Evolutionary conservation across 2,329 filamentous ascomycete species (phyloP).

Genomic region (Claviceps monticola): DNA sequence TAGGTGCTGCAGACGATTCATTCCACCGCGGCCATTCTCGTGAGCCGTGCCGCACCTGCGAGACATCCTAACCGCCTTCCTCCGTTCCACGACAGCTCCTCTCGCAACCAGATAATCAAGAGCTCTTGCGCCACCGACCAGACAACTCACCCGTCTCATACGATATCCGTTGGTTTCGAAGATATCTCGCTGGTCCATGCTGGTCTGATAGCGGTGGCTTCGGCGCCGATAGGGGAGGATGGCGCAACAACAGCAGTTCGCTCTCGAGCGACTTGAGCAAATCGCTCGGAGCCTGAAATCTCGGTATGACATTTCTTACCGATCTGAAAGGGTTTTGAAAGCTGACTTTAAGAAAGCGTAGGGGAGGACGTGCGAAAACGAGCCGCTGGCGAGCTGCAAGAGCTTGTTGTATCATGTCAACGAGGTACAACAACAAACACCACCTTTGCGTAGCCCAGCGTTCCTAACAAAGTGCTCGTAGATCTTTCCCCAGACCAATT

Average conservation of each 20-base stretch:
- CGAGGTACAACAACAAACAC: constrained; percentile 28
- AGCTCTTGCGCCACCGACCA: background rate
- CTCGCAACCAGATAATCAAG: background rate
- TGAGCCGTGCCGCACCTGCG: constrained; percentile 1
- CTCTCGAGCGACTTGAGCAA: constrained; percentile 40
- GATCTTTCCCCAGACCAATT: constrained; percentile 77
- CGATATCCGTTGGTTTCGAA: background rate
- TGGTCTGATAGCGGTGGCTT: constrained; percentile 10
- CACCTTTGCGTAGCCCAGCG: background rate
- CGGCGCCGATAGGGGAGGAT: constrained; percentile 19
- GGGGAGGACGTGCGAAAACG: constrained; percentile 38
- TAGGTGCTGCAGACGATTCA: background rate
- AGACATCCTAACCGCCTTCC: constrained; percentile 4
- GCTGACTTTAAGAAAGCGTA: constrained; percentile 12
- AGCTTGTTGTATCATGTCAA: constrained; percentile 40
- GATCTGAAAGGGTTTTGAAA: constrained; percentile 4
- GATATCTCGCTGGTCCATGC: constrained; percentile 14
- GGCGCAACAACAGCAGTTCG: constrained; percentile 35
- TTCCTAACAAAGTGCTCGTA: constrained; percentile 13
- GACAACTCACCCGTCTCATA: background rate
- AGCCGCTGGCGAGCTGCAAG: constrained; percentile 38
- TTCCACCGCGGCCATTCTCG: constrained; percentile 1
- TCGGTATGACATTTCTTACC: constrained; percentile 26
- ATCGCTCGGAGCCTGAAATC: constrained; percentile 42
- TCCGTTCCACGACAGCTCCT: background rate